These are phyloP conservation scores for Penicillium oxalicum DNA, from an alignment of 2,329 filamentous ascomycete genomes.

Conservation along the genomic window DNA sequence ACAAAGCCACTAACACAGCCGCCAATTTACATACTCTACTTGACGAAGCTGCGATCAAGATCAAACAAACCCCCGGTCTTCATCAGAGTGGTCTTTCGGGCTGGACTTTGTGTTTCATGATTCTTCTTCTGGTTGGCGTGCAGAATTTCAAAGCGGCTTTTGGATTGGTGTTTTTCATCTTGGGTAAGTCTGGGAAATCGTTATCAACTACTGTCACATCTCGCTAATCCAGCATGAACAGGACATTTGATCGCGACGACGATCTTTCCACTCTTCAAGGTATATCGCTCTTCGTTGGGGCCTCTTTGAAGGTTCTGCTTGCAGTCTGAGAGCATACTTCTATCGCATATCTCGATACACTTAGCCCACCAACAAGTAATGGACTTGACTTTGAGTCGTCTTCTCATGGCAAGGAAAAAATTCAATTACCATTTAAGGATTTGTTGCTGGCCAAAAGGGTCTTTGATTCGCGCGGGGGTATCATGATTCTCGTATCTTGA, in stretches of 20 bases:
- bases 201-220: not conserved
- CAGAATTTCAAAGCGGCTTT: conserved; percentile 22
- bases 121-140: conserved; percentile 20
- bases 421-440: not conserved
- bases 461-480: not conserved
- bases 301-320: not conserved
- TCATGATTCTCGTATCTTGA: not conserved
- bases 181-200: conserved; percentile 4
- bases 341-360: too few species aligned
- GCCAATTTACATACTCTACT: conserved; percentile 29
- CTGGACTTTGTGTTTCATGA: conserved; percentile 22
- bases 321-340: too few species aligned
- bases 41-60: conserved; percentile 25
- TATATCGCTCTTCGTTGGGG: conserved; percentile 5
- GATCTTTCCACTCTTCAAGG: conserved; percentile 7
- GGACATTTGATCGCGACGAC: conserved; percentile 5
- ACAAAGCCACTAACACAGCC: conserved; percentile 23
- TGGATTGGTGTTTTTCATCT: conserved; percentile 15
- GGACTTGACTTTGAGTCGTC: too few species aligned
- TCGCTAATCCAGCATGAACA: not conserved
- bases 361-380: too few species aligned
- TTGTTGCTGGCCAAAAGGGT: too few species aligned
- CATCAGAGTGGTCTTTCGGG: conserved; percentile 15
- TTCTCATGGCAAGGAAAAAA: too few species aligned
- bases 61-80: conserved; percentile 16